Conservation (phyloP, 2,329 filamentous ascomycete species). For the Pseudopithomyces maydicus region DNA sequence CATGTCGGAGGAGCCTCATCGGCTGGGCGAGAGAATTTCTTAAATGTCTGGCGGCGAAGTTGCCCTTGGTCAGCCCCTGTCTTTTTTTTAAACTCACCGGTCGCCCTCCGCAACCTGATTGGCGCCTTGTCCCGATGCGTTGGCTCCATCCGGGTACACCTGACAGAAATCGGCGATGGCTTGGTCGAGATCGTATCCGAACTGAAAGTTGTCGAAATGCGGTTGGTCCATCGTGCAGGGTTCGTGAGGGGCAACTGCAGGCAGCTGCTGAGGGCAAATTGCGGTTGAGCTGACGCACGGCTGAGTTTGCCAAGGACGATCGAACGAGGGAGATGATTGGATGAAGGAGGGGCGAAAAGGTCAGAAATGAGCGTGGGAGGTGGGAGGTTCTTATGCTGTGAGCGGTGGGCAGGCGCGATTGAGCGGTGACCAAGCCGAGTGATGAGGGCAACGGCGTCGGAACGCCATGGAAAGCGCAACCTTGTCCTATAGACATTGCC, state of each 20-base stretch:
- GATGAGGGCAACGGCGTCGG: neutral
- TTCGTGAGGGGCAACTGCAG: neutral
- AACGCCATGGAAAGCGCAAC: too few relatives aligned
- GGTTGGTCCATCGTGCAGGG: slow-evolving; percentile 17
- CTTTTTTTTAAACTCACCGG: slow-evolving; percentile 22
- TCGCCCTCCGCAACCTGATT: slow-evolving; percentile 8
- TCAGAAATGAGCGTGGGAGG: slow-evolving; percentile 7
- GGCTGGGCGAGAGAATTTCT: neutral
- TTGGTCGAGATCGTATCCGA: slow-evolving; percentile 11
- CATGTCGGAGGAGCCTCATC: too few relatives aligned
- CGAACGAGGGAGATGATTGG: slow-evolving; percentile 11
- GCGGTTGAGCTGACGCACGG: slow-evolving; percentile 7
- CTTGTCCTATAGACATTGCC: too few relatives aligned
- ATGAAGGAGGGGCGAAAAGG: slow-evolving; percentile 2
- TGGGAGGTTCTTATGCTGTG: slow-evolving; percentile 7
- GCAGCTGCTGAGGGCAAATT: slow-evolving; percentile 3
- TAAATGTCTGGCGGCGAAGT: neutral
- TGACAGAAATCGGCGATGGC: slow-evolving; percentile 2
- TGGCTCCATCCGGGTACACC: slow-evolving; percentile 1
- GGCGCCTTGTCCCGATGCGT: neutral
- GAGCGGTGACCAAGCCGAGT: neutral
- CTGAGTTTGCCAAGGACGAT: slow-evolving; percentile 20
- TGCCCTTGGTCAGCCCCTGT: slow-evolving; percentile 25
- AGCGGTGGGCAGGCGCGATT: neutral
- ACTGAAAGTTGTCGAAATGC: neutral